Conservation (phyloP, 768 basidiomycete genomes). For the Cubamyces lactineus region DNA sequence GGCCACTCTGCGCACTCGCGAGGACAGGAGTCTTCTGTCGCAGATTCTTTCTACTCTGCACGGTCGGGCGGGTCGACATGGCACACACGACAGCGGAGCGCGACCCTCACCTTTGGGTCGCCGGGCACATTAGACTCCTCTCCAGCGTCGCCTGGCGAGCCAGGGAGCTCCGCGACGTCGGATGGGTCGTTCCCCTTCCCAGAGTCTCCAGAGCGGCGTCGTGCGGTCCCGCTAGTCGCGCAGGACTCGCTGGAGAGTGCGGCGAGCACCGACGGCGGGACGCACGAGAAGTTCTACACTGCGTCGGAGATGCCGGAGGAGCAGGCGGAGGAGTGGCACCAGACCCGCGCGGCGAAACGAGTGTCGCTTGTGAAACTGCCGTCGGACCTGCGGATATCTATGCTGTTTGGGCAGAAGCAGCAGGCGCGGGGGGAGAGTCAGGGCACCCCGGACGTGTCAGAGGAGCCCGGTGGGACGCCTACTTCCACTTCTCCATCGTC, state of each 20-base stretch:
- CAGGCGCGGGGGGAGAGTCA: slow-evolving; percentile 28
- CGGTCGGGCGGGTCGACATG: slow-evolving; percentile 41
- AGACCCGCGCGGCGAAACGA: slow-evolving; percentile 81
- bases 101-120: slow-evolving; percentile 11
- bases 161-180: slow-evolving; percentile 9
- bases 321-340: slow-evolving; percentile 88
- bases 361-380: slow-evolving; percentile 82
- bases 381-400: slow-evolving; percentile 47
- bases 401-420: slow-evolving; percentile 33
- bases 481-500: slow-evolving; percentile 16
- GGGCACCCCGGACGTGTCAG: slow-evolving; percentile 9
- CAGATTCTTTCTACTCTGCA: slow-evolving; percentile 72
- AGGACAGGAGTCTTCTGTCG: slow-evolving; percentile 50
- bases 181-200: slow-evolving; percentile 19
- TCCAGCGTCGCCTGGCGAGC: slow-evolving; percentile 8
- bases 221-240: slow-evolving; percentile 22
- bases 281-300: slow-evolving; percentile 51
- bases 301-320: slow-evolving; percentile 56
- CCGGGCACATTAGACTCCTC: slow-evolving; percentile 25
- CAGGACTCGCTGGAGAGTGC: slow-evolving; percentile 30
- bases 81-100: slow-evolving; percentile 15
- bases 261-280: slow-evolving; percentile 19
- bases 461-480: slow-evolving; percentile 8
- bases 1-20: slow-evolving; percentile 25
- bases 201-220: slow-evolving; percentile 16